These are phyloP conservation scores for Marvania coccoides DNA, from an alignment of 139 green algal species.

Conservation along the genomic window DNA sequence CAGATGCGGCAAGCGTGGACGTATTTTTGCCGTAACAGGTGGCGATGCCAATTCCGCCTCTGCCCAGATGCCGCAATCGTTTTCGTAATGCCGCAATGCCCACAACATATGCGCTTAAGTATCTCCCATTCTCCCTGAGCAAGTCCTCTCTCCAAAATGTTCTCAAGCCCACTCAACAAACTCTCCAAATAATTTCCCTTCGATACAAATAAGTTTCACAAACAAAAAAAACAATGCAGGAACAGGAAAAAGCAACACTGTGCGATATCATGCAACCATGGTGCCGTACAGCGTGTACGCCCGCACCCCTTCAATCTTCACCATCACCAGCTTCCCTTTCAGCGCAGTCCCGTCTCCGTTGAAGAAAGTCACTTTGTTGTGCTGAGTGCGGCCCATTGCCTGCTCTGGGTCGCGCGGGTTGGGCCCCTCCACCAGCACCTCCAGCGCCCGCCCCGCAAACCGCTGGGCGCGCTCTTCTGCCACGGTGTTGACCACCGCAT, in stretches of 20 bases:
- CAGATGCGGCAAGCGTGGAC: too few relatives aligned
- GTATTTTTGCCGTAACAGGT: too few relatives aligned
- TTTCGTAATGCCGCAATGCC: too few relatives aligned
- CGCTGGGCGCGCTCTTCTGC: conserved; percentile 79
- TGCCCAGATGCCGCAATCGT: too few relatives aligned
- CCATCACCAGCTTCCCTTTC: conserved; percentile 55
- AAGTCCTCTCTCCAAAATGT: not conserved
- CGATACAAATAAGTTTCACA: not conserved
- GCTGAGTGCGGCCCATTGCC: conserved; percentile 73
- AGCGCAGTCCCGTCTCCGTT: conserved; percentile 57
- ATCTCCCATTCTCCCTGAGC: too few relatives aligned
- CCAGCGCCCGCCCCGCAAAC: conserved; percentile 49
- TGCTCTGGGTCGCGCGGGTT: conserved; percentile 63
- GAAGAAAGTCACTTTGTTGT: conserved; percentile 95
- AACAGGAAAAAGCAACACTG: too few relatives aligned
- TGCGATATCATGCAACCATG: not conserved
- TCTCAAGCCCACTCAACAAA: not conserved
- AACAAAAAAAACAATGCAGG: too few relatives aligned
- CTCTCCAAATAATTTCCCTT: not conserved
- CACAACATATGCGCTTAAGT: too few relatives aligned
- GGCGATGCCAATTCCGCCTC: too few relatives aligned
- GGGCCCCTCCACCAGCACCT: conserved; percentile 74
- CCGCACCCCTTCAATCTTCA: conserved; percentile 55
- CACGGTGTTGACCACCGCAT: conserved; percentile 77
- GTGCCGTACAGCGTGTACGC: conserved; percentile 61